A percentile compares a stretch with the other conserved stretches of the same genome.
phyloP scores from a whole-genome alignment of 2,329 filamentous ascomycete genomes.

The Aspergillus transmontanensis region DNA sequence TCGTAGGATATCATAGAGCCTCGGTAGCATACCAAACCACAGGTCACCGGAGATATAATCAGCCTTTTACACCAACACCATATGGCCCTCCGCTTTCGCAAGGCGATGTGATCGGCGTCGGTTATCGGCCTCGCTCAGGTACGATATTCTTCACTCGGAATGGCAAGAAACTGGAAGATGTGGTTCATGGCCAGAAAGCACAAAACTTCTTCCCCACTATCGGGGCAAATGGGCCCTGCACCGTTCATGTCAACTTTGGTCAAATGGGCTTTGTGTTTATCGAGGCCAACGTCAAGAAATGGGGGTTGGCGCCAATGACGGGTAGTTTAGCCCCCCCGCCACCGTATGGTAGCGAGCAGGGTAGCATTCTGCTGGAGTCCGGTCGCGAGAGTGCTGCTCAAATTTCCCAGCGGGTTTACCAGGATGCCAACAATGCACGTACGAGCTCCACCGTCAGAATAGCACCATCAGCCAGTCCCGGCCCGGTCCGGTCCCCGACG shows the following conservation, averaged over 20 bases:
- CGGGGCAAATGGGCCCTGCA: conserved; percentile 91
- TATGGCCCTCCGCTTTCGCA: conserved; percentile 87
- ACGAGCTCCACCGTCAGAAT: conserved; percentile 80
- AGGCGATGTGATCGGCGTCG: conserved; percentile 93
- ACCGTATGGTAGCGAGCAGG: conserved; percentile 95
- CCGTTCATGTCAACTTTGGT: conserved; percentile 94
- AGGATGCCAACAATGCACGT: conserved; percentile 68
- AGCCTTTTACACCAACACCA: conserved; percentile 77
- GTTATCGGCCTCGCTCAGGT: conserved; percentile 90
- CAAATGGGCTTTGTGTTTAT: conserved; percentile 99
- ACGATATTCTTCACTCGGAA: conserved; percentile 98
- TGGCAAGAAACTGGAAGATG: conserved; percentile 94
- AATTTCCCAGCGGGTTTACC: conserved; percentile 42
- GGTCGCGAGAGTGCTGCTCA: conserved; percentile 62
- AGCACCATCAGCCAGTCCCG: conserved; percentile 75
- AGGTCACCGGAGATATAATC: conserved; percentile 85
- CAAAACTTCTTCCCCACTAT: conserved; percentile 98
- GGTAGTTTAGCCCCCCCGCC: conserved; percentile 93
- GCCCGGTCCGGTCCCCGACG: conserved; percentile 85
- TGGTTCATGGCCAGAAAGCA: conserved; percentile 86
- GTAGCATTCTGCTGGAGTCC: conserved; percentile 89
- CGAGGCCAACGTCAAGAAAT: conserved; percentile 99
- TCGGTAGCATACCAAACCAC: conserved; percentile 90
- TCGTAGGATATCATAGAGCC: conserved; percentile 81
- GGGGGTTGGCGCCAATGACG: conserved; percentile 94